These are phyloP conservation scores for Coniella vitis DNA, from an alignment of 2,329 filamentous ascomycete species.

Conservation along the genomic window DNA sequence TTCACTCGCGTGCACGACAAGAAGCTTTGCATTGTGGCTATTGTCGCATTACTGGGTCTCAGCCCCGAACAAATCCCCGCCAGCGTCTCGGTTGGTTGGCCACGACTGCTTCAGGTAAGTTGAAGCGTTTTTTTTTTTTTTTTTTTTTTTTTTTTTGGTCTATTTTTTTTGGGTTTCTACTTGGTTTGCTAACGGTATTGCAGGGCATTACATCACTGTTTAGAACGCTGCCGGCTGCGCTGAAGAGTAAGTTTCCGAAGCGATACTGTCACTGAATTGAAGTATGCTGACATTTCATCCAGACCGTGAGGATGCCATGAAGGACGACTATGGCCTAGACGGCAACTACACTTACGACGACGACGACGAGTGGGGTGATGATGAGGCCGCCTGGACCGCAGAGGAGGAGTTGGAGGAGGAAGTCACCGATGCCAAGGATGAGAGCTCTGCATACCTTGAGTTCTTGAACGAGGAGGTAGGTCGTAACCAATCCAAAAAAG, in stretches of 20 bases:
- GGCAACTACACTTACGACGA: conserved; percentile 57
- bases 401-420: conserved; percentile 66
- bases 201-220: conserved; percentile 81
- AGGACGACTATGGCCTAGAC: conserved; percentile 74
- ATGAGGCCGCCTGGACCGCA: conserved; percentile 73
- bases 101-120: conserved; percentile 63
- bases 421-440: conserved; percentile 66
- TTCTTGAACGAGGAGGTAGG: conserved; percentile 86
- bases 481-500: not conserved
- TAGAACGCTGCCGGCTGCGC: conserved; percentile 77
- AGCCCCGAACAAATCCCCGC: conserved; percentile 74
- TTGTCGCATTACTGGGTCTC: conserved; percentile 76
- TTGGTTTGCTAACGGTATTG: conserved; percentile 1
- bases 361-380: conserved; percentile 77
- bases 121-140: conserved; percentile 23
- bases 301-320: conserved; percentile 87
- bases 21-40: conserved; percentile 93
- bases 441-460: conserved; percentile 89
- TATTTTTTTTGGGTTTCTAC: conserved; percentile 23
- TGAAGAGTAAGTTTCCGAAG: conserved; percentile 60
- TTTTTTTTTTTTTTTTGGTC: not conserved
- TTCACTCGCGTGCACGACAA: conserved; percentile 97
- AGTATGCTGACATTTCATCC: conserved; percentile 20
- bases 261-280: no score
- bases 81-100: conserved; percentile 96